Evolutionary conservation across 2,329 filamentous ascomycete species (phyloP), one percentile per base, ranked within the genome.

Genomic region (Neonectria coccinea): DNA sequence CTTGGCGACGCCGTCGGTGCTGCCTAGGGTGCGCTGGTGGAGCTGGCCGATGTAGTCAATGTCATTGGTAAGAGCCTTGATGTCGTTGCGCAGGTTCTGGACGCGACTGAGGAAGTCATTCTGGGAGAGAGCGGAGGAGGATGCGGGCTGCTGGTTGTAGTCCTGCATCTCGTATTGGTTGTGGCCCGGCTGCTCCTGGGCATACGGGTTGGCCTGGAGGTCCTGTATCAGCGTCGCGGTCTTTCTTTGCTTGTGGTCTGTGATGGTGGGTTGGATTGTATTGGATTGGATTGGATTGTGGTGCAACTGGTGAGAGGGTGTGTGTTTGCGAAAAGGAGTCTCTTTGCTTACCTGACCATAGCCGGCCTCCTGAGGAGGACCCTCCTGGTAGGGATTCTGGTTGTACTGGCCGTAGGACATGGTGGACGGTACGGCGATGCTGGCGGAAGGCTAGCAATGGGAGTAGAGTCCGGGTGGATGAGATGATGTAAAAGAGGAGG

Each of bases 51-150:
- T 92, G 72, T 88, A 81, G 72, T 88, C 84, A 73, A 94, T 88
- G 74, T 90, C 88, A 48, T 80, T 82, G n/a, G 87, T 88, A 61
- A 94, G 85, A 51, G 84, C 84, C 65, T 86, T 84, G 77, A 94
- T 92, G 71, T 92, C 86, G 71, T 85, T 83, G 79, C 91, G 91
- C 65, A 90, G 85, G 71, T 84, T 86, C 72, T 88, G 84, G 69
- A 93, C 88, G 78, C 89, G 89, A 72, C 88, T 78, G 68, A 93
- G 85, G 80, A 92, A 93, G 68, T 92, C 90, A 67, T 86, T 82
- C 75, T 90, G 88, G 58, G 85, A 85, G 73, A 92, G 81, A 59
- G 69, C 72, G 14, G 72, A 59, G 63, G 52, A 65, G 51, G 64
- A 64, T 51, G 72, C 70, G 65, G 75, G 71, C 68, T 74, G 72